These are phyloP conservation scores for Hymenoscyphus fraxineus DNA, from an alignment of 2,329 filamentous ascomycete genomes.

Conservation along the genomic window DNA sequence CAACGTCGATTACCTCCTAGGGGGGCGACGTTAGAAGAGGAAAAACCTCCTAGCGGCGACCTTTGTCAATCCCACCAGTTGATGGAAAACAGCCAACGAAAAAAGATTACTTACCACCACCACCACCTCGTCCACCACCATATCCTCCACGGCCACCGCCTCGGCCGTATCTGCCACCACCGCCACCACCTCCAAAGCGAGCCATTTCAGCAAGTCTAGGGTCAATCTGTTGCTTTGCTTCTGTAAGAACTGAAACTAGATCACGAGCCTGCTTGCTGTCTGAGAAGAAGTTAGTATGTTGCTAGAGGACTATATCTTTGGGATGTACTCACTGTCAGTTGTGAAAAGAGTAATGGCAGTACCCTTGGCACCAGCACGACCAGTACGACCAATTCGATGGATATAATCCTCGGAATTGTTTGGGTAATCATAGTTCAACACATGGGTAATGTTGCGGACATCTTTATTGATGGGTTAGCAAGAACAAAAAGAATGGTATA, in stretches of 20 bases:
- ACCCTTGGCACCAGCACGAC: conserved; percentile 88
- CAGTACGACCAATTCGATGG: conserved; percentile 93
- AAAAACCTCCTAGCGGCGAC: conserved; percentile 45
- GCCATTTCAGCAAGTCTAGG: conserved; percentile 94
- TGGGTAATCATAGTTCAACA: conserved; percentile 99
- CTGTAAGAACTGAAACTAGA: conserved; percentile 84
- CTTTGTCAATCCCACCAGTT: conserved; percentile 36
- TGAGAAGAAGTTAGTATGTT: conserved; percentile 37
- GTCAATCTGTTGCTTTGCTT: conserved; percentile 98
- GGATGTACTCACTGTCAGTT: conserved; percentile 81
- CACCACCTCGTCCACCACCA: conserved; percentile 53
- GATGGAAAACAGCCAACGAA: conserved; percentile 32
- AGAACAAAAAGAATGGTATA: conserved; percentile 55
- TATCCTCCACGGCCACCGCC: conserved; percentile 63
- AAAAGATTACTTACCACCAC: conserved; percentile 42
- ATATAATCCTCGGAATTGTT: conserved; percentile 99
- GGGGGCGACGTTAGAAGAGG: conserved; percentile 55
- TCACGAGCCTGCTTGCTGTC: conserved; percentile 96
- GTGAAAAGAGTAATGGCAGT: conserved; percentile 99
- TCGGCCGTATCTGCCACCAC: conserved; percentile 28
- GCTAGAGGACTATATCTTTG: conserved; percentile 12
- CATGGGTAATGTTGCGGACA: conserved; percentile 99
- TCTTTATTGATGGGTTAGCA: conserved; percentile 90
- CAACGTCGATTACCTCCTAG: conserved; percentile 54
- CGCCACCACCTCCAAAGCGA: conserved; percentile 68